These are phyloP conservation scores for Backusella westeae DNA, from an alignment of 192 early-diverging fungal species.

Conservation along the genomic window DNA sequence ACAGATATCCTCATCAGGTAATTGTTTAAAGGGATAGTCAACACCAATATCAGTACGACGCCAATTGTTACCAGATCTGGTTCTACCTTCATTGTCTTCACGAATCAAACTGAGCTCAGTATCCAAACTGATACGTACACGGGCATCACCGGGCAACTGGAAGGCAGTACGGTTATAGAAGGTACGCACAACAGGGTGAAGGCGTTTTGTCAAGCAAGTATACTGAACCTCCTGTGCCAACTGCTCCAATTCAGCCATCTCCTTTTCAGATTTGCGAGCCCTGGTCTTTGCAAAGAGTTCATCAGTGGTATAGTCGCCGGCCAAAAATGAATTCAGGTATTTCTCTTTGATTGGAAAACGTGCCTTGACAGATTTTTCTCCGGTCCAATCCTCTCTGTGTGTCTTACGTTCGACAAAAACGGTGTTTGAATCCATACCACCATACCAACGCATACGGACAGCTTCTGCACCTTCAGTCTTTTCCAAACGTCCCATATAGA, in stretches of 20 bases:
- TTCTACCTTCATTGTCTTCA: conserved; percentile 80
- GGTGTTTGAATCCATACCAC: conserved; percentile 79
- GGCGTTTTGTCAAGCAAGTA: conserved; percentile 65
- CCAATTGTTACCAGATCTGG: conserved; percentile 89
- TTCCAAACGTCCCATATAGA: conserved; percentile 90
- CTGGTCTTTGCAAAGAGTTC: conserved; percentile 79
- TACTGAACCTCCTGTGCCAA: conserved; percentile 78
- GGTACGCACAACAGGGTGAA: conserved; percentile 85
- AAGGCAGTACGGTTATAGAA: conserved; percentile 99
- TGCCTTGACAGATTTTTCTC: conserved; percentile 91
- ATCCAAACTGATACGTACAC: conserved; percentile 97
- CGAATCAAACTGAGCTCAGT: conserved; percentile 96
- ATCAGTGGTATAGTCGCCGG: conserved; percentile 77
- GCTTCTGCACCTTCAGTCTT: conserved; percentile 94
- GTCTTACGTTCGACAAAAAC: conserved; percentile 99
- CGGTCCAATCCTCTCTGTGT: conserved; percentile 97
- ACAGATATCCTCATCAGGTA: conserved; percentile 80
- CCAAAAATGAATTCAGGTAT: conserved; percentile 86
- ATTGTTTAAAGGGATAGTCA: conserved; percentile 87
- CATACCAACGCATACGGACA: conserved; percentile 96
- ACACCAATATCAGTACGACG: conserved; percentile 90
- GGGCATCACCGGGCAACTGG: conserved; percentile 96
- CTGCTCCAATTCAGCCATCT: conserved; percentile 70
- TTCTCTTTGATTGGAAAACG: conserved; percentile 97
- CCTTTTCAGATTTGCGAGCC: conserved; percentile 79